Conservation (phyloP, 1,284 basidiomycete genomes). For the Retiboletus flavoniger region DNA sequence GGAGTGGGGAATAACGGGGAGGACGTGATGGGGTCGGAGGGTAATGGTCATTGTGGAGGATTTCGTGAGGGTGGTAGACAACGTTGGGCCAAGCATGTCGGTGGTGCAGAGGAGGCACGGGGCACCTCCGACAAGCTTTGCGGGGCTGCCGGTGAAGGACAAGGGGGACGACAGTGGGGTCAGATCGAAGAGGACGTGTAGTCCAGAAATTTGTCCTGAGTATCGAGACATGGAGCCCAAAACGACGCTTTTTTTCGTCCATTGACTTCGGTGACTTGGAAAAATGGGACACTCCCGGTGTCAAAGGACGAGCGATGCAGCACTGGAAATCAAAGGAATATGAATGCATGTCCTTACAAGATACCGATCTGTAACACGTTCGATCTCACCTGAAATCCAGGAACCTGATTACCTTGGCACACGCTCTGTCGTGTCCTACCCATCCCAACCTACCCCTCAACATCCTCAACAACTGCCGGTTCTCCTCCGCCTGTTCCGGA, state of each 20-base stretch:
- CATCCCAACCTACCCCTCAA: slow-evolving; percentile 20
- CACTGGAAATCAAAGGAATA: neutral
- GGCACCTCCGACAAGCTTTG: slow-evolving; percentile 74
- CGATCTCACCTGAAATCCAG: slow-evolving; percentile 3
- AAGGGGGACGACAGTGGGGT: slow-evolving; percentile 13
- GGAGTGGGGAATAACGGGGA: slow-evolving; percentile 27
- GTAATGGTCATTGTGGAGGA: slow-evolving; percentile 61
- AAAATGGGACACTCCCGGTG: no score
- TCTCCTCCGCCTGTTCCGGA: slow-evolving; percentile 57
- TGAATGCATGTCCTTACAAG: slow-evolving; percentile 19
- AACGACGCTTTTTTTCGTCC: no score
- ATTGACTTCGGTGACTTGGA: no score
- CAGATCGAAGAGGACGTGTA: slow-evolving; percentile 17
- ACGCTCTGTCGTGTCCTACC: slow-evolving; percentile 13
- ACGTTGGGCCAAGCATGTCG: slow-evolving; percentile 87
- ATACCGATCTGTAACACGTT: neutral
- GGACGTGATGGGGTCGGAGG: slow-evolving; percentile 16
- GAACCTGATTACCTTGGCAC: slow-evolving; percentile 1
- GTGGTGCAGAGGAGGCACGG: slow-evolving; percentile 83
- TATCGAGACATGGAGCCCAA: no score
- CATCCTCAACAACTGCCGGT: slow-evolving; percentile 44
- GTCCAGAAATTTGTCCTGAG: no score
- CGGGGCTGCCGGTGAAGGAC: slow-evolving; percentile 58
- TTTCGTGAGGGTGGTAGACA: slow-evolving; percentile 74
- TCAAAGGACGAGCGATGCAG: no score